Conservation (phyloP, 2,329 filamentous ascomycete species). For the Cercospora canescens region DNA sequence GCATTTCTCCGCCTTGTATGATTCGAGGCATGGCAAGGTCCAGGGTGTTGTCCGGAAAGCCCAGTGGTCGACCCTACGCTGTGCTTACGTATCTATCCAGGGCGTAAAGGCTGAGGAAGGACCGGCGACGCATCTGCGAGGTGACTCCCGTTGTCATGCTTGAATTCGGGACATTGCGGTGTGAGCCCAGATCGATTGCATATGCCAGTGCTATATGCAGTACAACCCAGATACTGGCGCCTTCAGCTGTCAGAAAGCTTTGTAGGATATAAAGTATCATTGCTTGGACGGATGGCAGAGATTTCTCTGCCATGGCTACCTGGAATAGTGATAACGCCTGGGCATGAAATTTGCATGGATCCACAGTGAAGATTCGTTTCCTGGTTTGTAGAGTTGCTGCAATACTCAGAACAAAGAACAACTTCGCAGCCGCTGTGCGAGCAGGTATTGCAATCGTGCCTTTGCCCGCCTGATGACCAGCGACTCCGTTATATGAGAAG, state of each 20-base stretch:
- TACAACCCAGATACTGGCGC: conserved; percentile 1
- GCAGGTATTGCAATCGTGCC: neutral
- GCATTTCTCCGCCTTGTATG: neutral
- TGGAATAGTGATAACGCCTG: neutral
- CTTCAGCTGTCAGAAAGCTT: conserved; percentile 1
- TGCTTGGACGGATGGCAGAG: neutral
- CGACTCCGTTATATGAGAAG: neutral
- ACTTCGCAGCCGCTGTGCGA: neutral
- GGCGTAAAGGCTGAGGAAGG: conserved; percentile 5
- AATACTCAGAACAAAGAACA: conserved; percentile 4
- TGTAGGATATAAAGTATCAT: conserved; percentile 2
- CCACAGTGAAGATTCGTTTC: neutral
- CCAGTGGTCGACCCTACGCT: conserved; percentile 8
- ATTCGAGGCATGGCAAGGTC: conserved; percentile 6
- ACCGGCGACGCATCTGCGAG: conserved; percentile 2
- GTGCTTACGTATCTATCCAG: conserved; percentile 10
- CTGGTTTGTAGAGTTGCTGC: neutral
- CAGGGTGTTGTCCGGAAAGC: conserved; percentile 11
- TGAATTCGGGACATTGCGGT: neutral
- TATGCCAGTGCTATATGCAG: conserved; percentile 6
- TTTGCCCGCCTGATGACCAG: neutral
- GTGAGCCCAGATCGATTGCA: conserved; percentile 6
- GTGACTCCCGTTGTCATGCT: neutral
- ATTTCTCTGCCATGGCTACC: neutral
- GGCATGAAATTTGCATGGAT: neutral